Evolutionary conservation across 345 rosid species (phyloP), one percentile per base, ranked within the genome.

Genomic region (Eucalyptus tenuipes): DNA sequence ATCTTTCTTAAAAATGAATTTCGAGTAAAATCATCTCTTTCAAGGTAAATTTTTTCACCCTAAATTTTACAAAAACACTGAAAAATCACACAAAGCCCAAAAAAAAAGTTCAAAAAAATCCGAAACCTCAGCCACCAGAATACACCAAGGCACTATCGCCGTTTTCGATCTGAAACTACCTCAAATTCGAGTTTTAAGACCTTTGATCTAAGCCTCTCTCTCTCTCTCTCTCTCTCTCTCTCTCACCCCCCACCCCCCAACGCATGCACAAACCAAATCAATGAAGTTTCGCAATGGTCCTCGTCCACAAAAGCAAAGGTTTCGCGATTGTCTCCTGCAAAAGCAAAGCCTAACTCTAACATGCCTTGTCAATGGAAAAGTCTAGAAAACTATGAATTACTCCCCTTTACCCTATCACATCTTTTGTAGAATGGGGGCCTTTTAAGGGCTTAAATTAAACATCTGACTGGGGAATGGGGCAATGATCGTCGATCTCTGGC

Each of bases 71-170:
- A 59, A 59, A 59, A 11, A 1, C 13, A 55, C 3, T 55, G 29
- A 1, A 55, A 55, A 55, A 55, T 55, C 61, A 24, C 61, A 24
- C 13, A 55, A 22, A 2, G 61, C 61, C 61, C 29, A 24, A 0
- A 22, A 55, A 55, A 2, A 17, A 47, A 11, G 13, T 55, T 55
- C 0, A 0, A 55, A 24, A 55, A 10, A 0, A 2, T 55, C 61
- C 61, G 0, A 55, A 2, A 55, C 61, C 61, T 55, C 61, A 55
- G 61, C 61, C 61, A 55, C 61, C 0, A 55, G 0, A 24, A 24
- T 55, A 55, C 61, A 55, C 13, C 0, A 0, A 55, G 61, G 0
- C 1, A 10, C 61, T 24, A 24, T 55, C 61, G 0, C 13, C 3
- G 61, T 24, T 24, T 55, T 55, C 61, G 29, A 61, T 0, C 68